These are phyloP conservation scores for Poterioochromonas sp. DNA, from an alignment of 352 stramenopile genomes.

Conservation along the genomic window DNA sequence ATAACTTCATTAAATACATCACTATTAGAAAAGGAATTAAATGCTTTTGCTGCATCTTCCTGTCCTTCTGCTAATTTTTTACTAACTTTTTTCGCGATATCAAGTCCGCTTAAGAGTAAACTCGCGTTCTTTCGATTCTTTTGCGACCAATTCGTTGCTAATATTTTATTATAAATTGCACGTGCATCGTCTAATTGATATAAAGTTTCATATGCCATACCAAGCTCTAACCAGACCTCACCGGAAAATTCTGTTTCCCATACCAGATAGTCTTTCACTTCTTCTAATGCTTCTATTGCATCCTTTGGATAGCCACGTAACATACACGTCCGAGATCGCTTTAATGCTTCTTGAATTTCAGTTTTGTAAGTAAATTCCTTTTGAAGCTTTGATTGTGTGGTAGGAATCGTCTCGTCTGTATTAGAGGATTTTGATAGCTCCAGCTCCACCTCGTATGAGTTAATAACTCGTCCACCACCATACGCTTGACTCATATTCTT, in stretches of 20 bases:
- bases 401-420: not conserved
- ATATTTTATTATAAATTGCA: no score
- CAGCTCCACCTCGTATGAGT: not conserved
- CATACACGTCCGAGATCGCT: not conserved
- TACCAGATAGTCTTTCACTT: not conserved
- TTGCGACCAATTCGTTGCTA: no score
- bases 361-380: not conserved
- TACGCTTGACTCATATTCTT: not conserved
- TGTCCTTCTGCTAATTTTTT: no score
- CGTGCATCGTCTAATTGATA: no score
- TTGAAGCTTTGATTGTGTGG: not conserved
- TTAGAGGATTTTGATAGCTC: not conserved
- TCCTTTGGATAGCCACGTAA: not conserved
- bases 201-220: not conserved
- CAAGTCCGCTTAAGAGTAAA: no score
- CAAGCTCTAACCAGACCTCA: not conserved
- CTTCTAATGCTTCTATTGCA: not conserved
- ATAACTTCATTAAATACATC: no score
- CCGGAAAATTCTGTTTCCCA: not conserved
- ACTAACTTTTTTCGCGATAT: no score
- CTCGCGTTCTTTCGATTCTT: no score
- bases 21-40: no score
- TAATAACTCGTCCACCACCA: not conserved
- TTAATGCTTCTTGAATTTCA: not conserved
- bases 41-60: no score